These are phyloP conservation scores for Dioszegia hungarica DNA, from an alignment of 768 basidiomycete genomes.

Conservation along the genomic window DNA sequence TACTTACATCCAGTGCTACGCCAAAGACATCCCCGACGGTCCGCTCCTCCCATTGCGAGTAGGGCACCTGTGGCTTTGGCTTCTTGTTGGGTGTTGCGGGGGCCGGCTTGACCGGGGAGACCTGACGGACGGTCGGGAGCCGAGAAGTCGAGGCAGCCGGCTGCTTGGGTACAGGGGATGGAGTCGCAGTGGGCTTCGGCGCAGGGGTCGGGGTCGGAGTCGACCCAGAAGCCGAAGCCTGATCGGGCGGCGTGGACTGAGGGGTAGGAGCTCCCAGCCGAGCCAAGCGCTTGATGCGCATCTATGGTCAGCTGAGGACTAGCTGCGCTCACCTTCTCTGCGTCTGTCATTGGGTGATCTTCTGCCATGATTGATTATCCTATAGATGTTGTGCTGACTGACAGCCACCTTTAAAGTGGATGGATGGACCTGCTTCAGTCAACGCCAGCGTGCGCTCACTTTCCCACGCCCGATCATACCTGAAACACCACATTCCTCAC, in stretches of 20 bases:
- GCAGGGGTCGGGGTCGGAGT: neutral
- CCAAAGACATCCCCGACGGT: constrained; percentile 65
- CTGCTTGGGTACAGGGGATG: constrained; percentile 1
- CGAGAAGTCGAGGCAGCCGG: constrained; percentile 16
- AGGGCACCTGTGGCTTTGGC: constrained; percentile 53
- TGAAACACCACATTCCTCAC: too few relatives aligned
- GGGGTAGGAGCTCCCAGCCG: constrained; percentile 60
- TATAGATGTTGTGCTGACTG: too few relatives aligned
- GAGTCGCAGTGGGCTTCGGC: neutral
- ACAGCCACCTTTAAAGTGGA: too few relatives aligned
- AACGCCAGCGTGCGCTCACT: neutral
- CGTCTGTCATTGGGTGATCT: constrained; percentile 21
- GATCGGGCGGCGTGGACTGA: constrained; percentile 19
- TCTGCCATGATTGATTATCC: constrained; percentile 29
- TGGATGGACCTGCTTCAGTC: neutral
- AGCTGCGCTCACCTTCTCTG: constrained; percentile 53
- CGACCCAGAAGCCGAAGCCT: neutral
- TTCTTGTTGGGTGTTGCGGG: neutral
- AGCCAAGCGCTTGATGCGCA: constrained; percentile 66
- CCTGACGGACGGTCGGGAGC: constrained; percentile 10
- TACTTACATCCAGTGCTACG: constrained; percentile 68
- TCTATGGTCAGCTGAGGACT: constrained; percentile 51
- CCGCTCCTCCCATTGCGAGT: constrained; percentile 66
- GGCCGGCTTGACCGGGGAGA: neutral
- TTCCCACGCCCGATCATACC: too few relatives aligned